Evolutionary conservation across 441 rosid genomes (phyloP), one percentile per base, ranked within the genome.

Genomic region (Monsonia emarginata): DNA sequence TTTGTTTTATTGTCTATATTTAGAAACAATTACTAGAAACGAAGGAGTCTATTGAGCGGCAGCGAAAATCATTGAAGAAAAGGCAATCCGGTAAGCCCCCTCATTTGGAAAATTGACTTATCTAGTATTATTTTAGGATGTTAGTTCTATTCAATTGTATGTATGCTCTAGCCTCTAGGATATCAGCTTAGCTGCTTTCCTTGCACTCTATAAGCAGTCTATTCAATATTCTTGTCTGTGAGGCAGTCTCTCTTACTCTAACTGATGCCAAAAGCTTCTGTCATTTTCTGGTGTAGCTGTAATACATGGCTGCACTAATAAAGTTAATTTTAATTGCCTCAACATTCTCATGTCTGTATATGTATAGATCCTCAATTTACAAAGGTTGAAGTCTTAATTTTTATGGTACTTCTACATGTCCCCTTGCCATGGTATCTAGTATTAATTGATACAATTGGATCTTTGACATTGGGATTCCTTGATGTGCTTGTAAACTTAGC

Each of bases 1-100:
- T 14, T 26, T 1, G 3, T 16, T 27, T 44, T 31, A 21, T 11
- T 65, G 63, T 48, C 46, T 21, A 57, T 70, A 64, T 67, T 70
- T 70, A 95, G 98, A 88, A 77, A 75, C 96, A 89, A 75, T 73
- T 95, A 77, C 77, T 95, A 74, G 98, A 91, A 82, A 87, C 87
- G n/a, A 91, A 86, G 83, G 99, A 95, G 83, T 90, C 92, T 59
- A 79, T 91, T 69, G 99, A 95, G 78, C 88, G 97, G 65, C 98
- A 86, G 74, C 82, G 99, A 56, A 95, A 91, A 82, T 80, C 84
- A 56, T 78, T 95, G 69, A 95, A 95, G 90, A 95, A 95, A 77
- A 88, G 94, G 57, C 96, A 86, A 79, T 78, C 86, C 77, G 95
- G 96, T 85, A 81, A 80, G 69, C 36, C 72, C 64, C 65, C 59